Conservation (phyloP, 2,329 filamentous ascomycete genomes). For the Daldinia sp. region DNA sequence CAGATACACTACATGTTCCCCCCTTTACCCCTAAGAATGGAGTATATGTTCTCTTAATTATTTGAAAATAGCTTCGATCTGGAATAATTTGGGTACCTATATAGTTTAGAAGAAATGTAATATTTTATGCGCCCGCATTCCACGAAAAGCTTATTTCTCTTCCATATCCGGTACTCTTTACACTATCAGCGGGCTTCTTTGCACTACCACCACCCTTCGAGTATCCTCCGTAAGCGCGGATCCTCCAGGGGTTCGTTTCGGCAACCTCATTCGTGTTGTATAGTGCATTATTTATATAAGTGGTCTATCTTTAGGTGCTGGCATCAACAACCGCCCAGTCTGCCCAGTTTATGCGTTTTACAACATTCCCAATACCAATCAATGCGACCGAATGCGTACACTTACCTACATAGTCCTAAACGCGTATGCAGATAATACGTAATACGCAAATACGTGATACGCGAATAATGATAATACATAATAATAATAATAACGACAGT, state of each 20-base stretch:
- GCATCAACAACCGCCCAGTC: constrained; percentile 1
- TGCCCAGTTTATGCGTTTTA: background rate
- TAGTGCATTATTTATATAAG: background rate
- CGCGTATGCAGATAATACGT: background rate
- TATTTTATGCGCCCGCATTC: background rate
- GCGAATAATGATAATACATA: background rate
- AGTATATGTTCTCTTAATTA: background rate
- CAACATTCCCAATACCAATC: background rate
- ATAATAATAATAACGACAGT: too few relatives aligned
- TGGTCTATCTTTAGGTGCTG: background rate
- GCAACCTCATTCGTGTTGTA: constrained; percentile 7
- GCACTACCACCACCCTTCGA: background rate
- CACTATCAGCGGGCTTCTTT: background rate
- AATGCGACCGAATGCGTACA: background rate
- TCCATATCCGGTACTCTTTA: background rate
- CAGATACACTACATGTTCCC: background rate
- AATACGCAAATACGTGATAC: background rate
- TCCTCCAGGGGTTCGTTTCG: constrained; percentile 9
- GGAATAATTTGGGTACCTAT: background rate
- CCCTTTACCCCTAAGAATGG: background rate
- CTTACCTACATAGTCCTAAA: background rate
- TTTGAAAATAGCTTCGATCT: background rate
- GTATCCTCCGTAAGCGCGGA: constrained; percentile 10
- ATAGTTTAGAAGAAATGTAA: background rate
- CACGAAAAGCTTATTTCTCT: background rate